These are phyloP conservation scores for Ophioceras dolichostomum DNA, from an alignment of 2,329 filamentous ascomycete species.

Conservation along the genomic window DNA sequence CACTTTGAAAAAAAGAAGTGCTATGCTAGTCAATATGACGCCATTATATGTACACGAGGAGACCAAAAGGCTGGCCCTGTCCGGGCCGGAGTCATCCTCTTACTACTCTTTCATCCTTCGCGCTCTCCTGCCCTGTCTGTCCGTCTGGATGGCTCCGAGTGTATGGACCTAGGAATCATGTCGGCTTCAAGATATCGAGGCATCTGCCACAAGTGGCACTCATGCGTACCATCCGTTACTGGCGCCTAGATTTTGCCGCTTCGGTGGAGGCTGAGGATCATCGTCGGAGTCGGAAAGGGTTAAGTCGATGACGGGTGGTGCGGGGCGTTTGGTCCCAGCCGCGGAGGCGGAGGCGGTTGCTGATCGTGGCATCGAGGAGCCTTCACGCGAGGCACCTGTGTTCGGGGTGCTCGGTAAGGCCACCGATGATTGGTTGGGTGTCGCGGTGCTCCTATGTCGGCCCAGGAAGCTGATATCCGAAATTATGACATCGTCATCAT, in stretches of 20 bases:
- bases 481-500: conserved; percentile 38
- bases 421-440: conserved; percentile 16
- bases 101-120: too few relatives aligned
- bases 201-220: too few relatives aligned
- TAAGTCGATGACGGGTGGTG: conserved; percentile 44
- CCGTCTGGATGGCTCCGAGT: too few relatives aligned
- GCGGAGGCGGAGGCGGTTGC: conserved; percentile 16
- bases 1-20: too few relatives aligned
- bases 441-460: conserved; percentile 21
- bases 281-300: conserved; percentile 45
- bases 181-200: too few relatives aligned
- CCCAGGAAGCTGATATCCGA: conserved; percentile 26
- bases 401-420: conserved; percentile 11
- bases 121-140: too few relatives aligned
- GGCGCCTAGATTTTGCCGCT: conserved; percentile 26
- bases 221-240: conserved; percentile 5
- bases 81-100: too few relatives aligned
- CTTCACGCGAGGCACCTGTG: conserved; percentile 22
- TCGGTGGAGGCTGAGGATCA: conserved; percentile 29
- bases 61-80: too few relatives aligned
- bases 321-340: conserved; percentile 31
- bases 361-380: conserved; percentile 22
- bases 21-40: too few relatives aligned
- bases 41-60: too few relatives aligned
- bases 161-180: too few relatives aligned